Base-by-base conservation (phyloP, 2,329 filamentous ascomycete genomes). In the Botrytis hyacinthi region DNA sequence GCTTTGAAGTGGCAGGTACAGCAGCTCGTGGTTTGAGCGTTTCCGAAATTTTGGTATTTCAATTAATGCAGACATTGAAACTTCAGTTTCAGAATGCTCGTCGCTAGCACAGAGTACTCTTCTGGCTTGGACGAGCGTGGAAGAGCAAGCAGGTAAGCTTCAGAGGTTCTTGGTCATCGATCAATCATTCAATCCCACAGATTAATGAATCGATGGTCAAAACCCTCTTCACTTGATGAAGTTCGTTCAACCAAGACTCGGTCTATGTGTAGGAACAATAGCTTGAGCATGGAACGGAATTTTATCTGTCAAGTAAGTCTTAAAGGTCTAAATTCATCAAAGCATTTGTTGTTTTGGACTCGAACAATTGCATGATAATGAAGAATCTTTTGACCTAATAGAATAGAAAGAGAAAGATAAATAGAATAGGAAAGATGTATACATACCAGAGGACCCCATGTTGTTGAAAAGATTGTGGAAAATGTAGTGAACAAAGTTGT, bases 51-150 rank as follows among this genome's bases (percentile, higher is more conserved):
- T 57, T 7, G n/a, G 16, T 8, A 18, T 18, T 9, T 29, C 14
- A 57, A 18, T 18, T 14, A 57, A 29, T 1, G 51, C n/a, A 9
- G 51, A 18, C 14, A 32, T 8, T 29, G 7, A 57, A 18, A 57
- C 3, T 18, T 57, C 51, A 18, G n/a, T 57, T 16, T 57, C 7
- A 18, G 51, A 7, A 16, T 57, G n/a, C 51, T 18, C 5, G 5
- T 29, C 29, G 18, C 26, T 14, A 16, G 6, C 26, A 29, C 3
- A 54, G 6, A 3, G 16, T 18, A 6, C 51, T 18, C n/a, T 32
- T 18, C 18, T 57, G 14, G 1, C 0, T 1, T 0, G 1, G 10
- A 40, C 1, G 2, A 40, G 35, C 6, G n/a, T 16, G 6, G 12
- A 8, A n/a, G 22, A 40, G 59, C 32, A 22, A 8, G 26, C 14